These are phyloP conservation scores for Podospora comata DNA, from an alignment of 495 filamentous ascomycete species.

Conservation along the genomic window DNA sequence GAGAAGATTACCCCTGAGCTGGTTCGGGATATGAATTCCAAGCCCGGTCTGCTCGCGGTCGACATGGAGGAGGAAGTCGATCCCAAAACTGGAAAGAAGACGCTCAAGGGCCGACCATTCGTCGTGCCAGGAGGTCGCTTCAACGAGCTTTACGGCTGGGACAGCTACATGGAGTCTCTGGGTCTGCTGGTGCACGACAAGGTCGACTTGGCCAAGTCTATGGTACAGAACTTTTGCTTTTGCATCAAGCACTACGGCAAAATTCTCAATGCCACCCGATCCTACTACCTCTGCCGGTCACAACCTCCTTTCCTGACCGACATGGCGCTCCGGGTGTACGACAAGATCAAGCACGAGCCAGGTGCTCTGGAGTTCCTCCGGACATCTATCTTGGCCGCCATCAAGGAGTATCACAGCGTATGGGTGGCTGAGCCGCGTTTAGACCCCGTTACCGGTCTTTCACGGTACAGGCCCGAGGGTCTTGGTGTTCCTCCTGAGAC, in stretches of 20 bases:
- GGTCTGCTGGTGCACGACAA: constrained; percentile 79
- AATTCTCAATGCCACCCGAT: constrained; percentile 92
- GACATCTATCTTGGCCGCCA: constrained; percentile 77
- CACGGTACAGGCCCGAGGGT: constrained; percentile 86
- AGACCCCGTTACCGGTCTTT: constrained; percentile 78
- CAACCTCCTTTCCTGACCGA: constrained; percentile 97
- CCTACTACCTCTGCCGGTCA: constrained; percentile 89
- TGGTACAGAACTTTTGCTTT: constrained; percentile 95
- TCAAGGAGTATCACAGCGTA: constrained; percentile 92
- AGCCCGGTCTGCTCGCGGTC: constrained; percentile 83
- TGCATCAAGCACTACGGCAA: constrained; percentile 98
- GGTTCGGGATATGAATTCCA: constrained; percentile 66
- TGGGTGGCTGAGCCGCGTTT: constrained; percentile 80
- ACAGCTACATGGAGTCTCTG: constrained; percentile 94
- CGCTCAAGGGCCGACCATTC: constrained; percentile 79
- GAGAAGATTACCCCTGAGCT: constrained; percentile 73
- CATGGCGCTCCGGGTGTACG: constrained; percentile 88
- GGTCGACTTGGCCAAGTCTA: constrained; percentile 79
- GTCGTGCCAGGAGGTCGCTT: constrained; percentile 95
- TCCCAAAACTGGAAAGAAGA: constrained; percentile 59
- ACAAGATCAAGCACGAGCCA: constrained; percentile 78
- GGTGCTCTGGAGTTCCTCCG: constrained; percentile 74
- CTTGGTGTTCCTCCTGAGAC: constrained; percentile 91
- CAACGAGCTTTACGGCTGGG: constrained; percentile 97
- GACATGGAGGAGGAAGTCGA: constrained; percentile 77